Evolutionary conservation across 345 rosid genomes (phyloP), one percentile per base, ranked within the genome.

Genomic region (Dimocarpus longan): DNA sequence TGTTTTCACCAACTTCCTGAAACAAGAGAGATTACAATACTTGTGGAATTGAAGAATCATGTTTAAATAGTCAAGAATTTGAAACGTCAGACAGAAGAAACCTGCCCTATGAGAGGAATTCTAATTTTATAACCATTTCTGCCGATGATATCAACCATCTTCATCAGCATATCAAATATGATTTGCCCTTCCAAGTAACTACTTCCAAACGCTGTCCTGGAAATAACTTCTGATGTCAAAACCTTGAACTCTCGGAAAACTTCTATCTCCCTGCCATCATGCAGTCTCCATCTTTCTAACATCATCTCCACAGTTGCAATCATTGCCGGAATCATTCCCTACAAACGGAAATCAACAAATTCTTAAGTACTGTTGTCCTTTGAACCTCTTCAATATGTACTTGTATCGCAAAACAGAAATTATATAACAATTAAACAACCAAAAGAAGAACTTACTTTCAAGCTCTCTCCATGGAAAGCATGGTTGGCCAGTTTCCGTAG

Each of bases 141-240:
- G 70, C 52, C 0, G 6, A 56, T 9, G 32, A 87, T 75, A 22
- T 19, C 5, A 24, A 24, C 15, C 65, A 88, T 24, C 79, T 40
- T 74, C 64, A 19, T 72, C 39, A 88, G 46, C 89, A 78, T 81
- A 13, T 79, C 77, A n/a, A 90, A 88, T 39, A 80, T 88, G 6
- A 68, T 65, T 73, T 88, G 46, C 26, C 88, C 88, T 78, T 88
- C 88, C 71, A 74, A 7, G 26, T 87, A 87, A 65, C 84, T 87
- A 71, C 89, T 85, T 24, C 90, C 90, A 57, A 88, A 90, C 12
- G 90, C 87, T 19, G 90, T 87, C 76, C 87, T 81, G 5, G 90
- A 85, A 66, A 88, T 88, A 54, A 85, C 54, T 79, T 87, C 87
- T 18, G 89, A 84, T 15, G 89, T 88, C 44, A 90, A 79, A 3